Evolutionary conservation across 2,329 filamentous ascomycete genomes (phyloP).

Genomic region (Beauveria sp.): DNA sequence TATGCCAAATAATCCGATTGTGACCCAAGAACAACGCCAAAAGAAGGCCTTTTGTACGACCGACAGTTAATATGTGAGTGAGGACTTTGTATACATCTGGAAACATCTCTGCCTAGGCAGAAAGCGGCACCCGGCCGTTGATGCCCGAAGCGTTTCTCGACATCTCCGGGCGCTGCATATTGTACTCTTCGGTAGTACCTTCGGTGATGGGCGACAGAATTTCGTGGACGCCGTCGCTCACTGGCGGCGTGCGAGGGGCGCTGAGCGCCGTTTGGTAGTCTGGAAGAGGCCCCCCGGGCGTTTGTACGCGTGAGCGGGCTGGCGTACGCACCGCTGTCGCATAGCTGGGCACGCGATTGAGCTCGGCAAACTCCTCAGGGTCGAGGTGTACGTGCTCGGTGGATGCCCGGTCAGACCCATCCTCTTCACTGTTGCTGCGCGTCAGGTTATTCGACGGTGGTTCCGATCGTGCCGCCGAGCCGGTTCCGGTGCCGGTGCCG

Average conservation of each 20-base stretch:
- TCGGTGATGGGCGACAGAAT: slow-evolving; percentile 26
- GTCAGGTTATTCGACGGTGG: slow-evolving; percentile 39
- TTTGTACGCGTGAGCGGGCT: slow-evolving; percentile 43
- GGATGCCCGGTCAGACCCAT: slow-evolving; percentile 44
- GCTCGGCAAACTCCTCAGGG: slow-evolving; percentile 53
- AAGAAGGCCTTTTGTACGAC: neutral
- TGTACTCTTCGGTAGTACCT: slow-evolving; percentile 13
- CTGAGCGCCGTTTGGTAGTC: slow-evolving; percentile 59
- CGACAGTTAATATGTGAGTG: neutral
- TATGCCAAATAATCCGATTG: neutral
- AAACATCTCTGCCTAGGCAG: neutral
- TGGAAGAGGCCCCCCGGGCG: slow-evolving; percentile 47
- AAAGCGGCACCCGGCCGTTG: neutral
- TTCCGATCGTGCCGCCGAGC: slow-evolving; percentile 28
- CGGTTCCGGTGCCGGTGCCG: slow-evolving; percentile 19
- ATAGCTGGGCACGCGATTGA: slow-evolving; percentile 72
- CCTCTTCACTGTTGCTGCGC: slow-evolving; percentile 45
- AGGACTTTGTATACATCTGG: neutral
- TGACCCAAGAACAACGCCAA: neutral
- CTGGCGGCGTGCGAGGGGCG: slow-evolving; percentile 41
- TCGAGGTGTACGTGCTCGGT: slow-evolving; percentile 50
- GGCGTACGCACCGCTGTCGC: slow-evolving; percentile 63
- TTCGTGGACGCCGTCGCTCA: slow-evolving; percentile 23
- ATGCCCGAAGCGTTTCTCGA: slow-evolving; percentile 9
- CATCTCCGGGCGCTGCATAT: neutral